Base-by-base conservation (phyloP, 1,284 basidiomycete genomes). In the Taiwanofungus camphoratus region DNA sequence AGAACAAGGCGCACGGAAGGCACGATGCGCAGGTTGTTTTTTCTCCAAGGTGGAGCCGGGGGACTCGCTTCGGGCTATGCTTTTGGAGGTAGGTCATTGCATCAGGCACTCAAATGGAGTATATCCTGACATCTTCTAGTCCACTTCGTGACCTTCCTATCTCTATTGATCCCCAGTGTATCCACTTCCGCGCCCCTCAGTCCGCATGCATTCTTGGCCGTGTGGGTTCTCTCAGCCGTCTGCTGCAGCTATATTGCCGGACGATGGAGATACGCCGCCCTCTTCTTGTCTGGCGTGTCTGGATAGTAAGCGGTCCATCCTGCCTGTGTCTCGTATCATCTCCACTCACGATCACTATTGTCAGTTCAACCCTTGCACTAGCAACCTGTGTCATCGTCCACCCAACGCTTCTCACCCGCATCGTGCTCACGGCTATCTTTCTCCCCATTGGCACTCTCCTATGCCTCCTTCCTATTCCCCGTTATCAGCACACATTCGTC, bases 21-120 rank as follows among this genome's bases (percentile, higher is more conserved):
- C 52, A 55, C 15, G 55, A 56, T 34, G 52, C 64, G 33, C 52
- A 49, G 31, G 9, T 11, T 53, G 8, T 72, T 67, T 53, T 59
- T 66, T 15, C 60, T 83, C 13, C 74, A 76, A 55, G 79, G 81
- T 30, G 82, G 82, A 3, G 46, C 82, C 13, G 82, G 82, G 39
- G 82, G 82, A 7, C 50, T 80, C 13, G 67, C 70, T 6, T 56
- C 67, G 15, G 82, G 81, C 12, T 83, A 74, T 60, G 58, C 67
- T 6, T 81, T 82, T 49, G 81, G 81, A 50, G 55, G 81, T 82
- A 55, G 31, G 73, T 67, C 30, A 18, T 23, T n/a, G 32, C 3
- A 1, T 32, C 32, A 7, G 13, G 4, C 5, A 26, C 31, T 27
- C 46, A 41, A 42, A 39, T 41, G 13, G 46, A 36, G 46, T 46